Base-by-base conservation (phyloP, 306 rosid species). In the Cicer bijugum region DNA sequence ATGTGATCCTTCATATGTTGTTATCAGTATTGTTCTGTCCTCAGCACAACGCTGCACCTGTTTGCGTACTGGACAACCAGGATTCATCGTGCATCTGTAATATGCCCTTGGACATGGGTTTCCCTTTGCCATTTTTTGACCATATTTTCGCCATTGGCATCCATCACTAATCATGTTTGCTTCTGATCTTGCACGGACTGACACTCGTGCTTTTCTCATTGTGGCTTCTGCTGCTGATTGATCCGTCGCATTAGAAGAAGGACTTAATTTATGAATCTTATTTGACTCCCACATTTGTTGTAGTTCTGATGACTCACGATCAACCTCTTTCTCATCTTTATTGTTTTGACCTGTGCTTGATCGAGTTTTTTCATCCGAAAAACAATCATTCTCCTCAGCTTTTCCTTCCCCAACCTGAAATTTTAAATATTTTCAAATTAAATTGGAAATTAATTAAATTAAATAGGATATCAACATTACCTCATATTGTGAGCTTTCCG, bases 21-120 rank as follows among this genome's bases (percentile, higher is more conserved):
- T 95, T 35, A 90, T 86, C 88, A 95, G 76, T 14, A 95, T 88
- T 6, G 84, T 71, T 63, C 85, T 80, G 80, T 95, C 99, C 28
- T 91, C 99, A 0, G 99, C 97, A 44, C 97, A 91, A 8, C 99
- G 97, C 67, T 95, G 99, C 12, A 91, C 99, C 99, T 92, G 99
- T 84, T 95, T 95, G 72, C 99, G 97, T 75, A 95, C 99, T 0
- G 99, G 99, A 67, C 99, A 95, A 53, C 93, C 97, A 12, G 86
- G 86, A 0, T 96, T 91, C 97, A 95, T 91, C 6, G 97, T 95
- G 75, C 99, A 95, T 9, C 97, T 78, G 69, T 91, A 95, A 84
- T 95, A 95, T 0, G 97, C 99, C 15, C 99, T 88, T 43, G 99
- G 99, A 67, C 99, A 95, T 1, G 99, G 99, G 56, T 95, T 95